phyloP scores from a whole-genome alignment of 495 filamentous ascomycete species.

The Podospora comata region DNA sequence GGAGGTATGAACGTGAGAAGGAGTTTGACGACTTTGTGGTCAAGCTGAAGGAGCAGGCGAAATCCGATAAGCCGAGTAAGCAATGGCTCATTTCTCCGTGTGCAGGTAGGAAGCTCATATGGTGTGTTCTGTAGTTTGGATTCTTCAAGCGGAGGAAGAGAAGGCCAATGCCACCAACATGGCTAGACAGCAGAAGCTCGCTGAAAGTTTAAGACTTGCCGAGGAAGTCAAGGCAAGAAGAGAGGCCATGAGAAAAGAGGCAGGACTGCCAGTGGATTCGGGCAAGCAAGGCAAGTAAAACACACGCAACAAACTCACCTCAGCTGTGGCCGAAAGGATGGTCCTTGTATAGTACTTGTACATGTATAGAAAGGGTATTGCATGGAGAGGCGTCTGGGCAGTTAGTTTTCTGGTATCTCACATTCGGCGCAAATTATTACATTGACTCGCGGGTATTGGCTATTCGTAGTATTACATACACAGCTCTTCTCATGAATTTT shows the following conservation, averaged over 20 bases:
- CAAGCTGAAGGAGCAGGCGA: slow-evolving; percentile 82
- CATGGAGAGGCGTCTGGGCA: slow-evolving; percentile 1
- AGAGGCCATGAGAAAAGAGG: slow-evolving; percentile 55
- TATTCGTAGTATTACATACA: background rate
- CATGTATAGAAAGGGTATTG: background rate
- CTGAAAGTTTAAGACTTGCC: slow-evolving; percentile 45
- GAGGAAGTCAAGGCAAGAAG: slow-evolving; percentile 62
- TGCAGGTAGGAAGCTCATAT: background rate
- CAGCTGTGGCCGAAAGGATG: background rate
- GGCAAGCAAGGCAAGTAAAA: slow-evolving; percentile 11
- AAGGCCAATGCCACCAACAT: slow-evolving; percentile 51
- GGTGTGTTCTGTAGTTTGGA: slow-evolving; percentile 55
- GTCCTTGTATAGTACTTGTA: background rate
- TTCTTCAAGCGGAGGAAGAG: slow-evolving; percentile 62
- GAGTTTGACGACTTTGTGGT: slow-evolving; percentile 85
- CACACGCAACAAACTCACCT: background rate
- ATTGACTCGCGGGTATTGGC: background rate
- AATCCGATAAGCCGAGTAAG: slow-evolving; percentile 76
- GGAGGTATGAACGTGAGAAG: slow-evolving; percentile 66
- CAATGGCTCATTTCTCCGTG: background rate
- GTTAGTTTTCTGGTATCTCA: background rate
- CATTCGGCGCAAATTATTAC: background rate
- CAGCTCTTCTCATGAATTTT: background rate
- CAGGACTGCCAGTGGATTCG: slow-evolving; percentile 30
- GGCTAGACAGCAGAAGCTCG: slow-evolving; percentile 15